Evolutionary conservation across 2,329 filamentous ascomycete species (phyloP).

Genomic region (Incumbomyces delicatus): DNA sequence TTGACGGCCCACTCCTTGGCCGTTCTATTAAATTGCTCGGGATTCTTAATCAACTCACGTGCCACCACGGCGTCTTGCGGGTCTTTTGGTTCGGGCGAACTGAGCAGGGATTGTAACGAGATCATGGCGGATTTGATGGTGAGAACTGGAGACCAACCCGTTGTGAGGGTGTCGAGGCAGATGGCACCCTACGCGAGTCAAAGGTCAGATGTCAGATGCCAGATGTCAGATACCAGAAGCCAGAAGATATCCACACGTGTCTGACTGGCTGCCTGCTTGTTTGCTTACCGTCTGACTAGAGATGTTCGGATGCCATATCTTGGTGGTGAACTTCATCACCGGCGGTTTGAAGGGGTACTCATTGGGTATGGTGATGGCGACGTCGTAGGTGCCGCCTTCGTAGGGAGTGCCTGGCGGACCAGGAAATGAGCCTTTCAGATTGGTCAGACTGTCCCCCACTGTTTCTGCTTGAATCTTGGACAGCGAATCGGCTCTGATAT

Average conservation of each 20-base stretch:
- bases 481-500: slow-evolving; percentile 52
- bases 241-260: no score
- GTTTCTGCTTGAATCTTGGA: slow-evolving; percentile 67
- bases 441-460: slow-evolving; percentile 60
- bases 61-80: slow-evolving; percentile 96
- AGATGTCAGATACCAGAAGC: no score
- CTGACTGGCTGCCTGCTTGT: not conserved
- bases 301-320: slow-evolving; percentile 95
- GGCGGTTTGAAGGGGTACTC: slow-evolving; percentile 93
- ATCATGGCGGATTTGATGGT: slow-evolving; percentile 94
- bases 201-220: no score
- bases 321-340: slow-evolving; percentile 81
- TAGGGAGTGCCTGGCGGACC: slow-evolving; percentile 92
- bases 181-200: slow-evolving; percentile 65
- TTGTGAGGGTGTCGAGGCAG: slow-evolving; percentile 83
- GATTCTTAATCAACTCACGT: slow-evolving; percentile 71
- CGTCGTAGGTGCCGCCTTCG: slow-evolving; percentile 68
- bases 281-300: slow-evolving; percentile 74
- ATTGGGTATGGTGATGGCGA: slow-evolving; percentile 79
- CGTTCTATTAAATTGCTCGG: slow-evolving; percentile 66
- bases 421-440: slow-evolving; percentile 71
- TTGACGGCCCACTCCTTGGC: slow-evolving; percentile 86
- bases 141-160: slow-evolving; percentile 88
- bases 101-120: slow-evolving; percentile 84
- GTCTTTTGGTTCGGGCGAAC: slow-evolving; percentile 88